Evolutionary conservation across 2,329 filamentous ascomycete species (phyloP).

Genomic region (Penicillium sp.): DNA sequence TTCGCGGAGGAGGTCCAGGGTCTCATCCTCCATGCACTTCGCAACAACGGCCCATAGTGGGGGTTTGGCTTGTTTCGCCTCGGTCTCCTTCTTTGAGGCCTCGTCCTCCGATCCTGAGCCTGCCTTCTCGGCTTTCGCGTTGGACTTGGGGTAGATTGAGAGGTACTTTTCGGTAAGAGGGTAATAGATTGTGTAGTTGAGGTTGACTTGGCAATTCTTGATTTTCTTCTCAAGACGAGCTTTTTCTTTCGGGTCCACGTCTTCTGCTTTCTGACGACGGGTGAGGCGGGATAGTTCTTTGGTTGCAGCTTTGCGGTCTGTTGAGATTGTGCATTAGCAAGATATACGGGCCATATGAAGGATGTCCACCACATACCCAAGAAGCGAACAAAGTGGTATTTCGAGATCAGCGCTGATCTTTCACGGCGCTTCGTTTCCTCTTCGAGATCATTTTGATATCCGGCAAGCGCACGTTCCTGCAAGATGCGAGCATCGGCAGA

Average conservation of each 20-base stretch:
- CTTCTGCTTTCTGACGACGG: slow-evolving; percentile 40
- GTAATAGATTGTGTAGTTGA: slow-evolving; percentile 65
- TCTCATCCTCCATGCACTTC: slow-evolving; percentile 46
- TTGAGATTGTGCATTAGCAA: slow-evolving; percentile 10
- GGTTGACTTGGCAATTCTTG: slow-evolving; percentile 56
- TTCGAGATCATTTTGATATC: slow-evolving; percentile 57
- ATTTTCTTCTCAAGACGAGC: slow-evolving; percentile 37
- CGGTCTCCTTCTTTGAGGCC: slow-evolving; percentile 16
- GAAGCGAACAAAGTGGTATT: slow-evolving; percentile 68
- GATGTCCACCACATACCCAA: slow-evolving; percentile 44
- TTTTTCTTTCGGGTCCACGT: slow-evolving; percentile 29
- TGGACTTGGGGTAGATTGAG: slow-evolving; percentile 52
- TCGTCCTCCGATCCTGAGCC: slow-evolving; percentile 18
- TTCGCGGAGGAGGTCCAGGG: slow-evolving; percentile 44
- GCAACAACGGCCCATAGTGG: slow-evolving; percentile 49
- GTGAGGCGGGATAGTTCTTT: slow-evolving; percentile 40
- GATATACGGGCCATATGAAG: background rate
- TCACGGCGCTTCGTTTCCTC: slow-evolving; percentile 52
- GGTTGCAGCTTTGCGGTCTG: slow-evolving; percentile 46
- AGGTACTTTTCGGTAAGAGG: slow-evolving; percentile 62
- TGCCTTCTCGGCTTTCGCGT: slow-evolving; percentile 26
- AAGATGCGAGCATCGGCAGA: slow-evolving; percentile 58
- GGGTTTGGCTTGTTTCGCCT: slow-evolving; percentile 31
- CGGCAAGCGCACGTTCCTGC: slow-evolving; percentile 60
- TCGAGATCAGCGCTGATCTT: slow-evolving; percentile 58